Evolutionary conservation across 2,329 filamentous ascomycete species (phyloP).

Genomic region (Microsporum ferrugineum): DNA sequence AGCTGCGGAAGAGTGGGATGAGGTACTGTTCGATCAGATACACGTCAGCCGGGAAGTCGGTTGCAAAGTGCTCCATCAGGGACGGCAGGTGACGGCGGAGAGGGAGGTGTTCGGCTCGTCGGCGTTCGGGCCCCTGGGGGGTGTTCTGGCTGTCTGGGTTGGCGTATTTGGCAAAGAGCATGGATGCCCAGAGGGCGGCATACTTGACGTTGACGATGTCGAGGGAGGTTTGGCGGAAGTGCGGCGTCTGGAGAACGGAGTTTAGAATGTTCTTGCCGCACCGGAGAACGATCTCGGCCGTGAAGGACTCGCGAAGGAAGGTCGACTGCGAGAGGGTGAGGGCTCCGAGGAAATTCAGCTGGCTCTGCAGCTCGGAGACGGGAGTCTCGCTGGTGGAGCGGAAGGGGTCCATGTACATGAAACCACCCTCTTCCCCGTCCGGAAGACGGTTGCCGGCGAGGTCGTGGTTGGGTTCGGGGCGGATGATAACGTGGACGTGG

Average conservation of each 20-base stretch:
- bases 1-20: slow-evolving; percentile 46
- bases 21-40: slow-evolving; percentile 59
- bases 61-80: slow-evolving; percentile 53
- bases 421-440: slow-evolving; percentile 25
- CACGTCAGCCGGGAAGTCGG: slow-evolving; percentile 58
- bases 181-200: slow-evolving; percentile 59
- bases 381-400: slow-evolving; percentile 56
- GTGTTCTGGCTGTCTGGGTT: slow-evolving; percentile 4
- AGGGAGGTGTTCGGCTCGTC: slow-evolving; percentile 34
- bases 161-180: slow-evolving; percentile 40
- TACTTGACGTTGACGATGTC: slow-evolving; percentile 56
- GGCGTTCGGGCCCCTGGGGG: slow-evolving; percentile 13
- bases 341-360: slow-evolving; percentile 46
- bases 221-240: slow-evolving; percentile 29
- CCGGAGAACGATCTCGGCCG: slow-evolving; percentile 58
- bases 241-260: slow-evolving; percentile 47
- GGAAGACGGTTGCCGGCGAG: slow-evolving; percentile 42
- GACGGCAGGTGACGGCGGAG: slow-evolving; percentile 53
- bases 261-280: slow-evolving; percentile 71
- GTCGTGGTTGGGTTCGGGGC: slow-evolving; percentile 48
- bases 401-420: slow-evolving; percentile 80
- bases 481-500: slow-evolving; percentile 73
- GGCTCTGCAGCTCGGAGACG: slow-evolving; percentile 45
- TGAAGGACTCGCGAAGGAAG: slow-evolving; percentile 54
- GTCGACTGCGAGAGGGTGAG: slow-evolving; percentile 28